Evolutionary conservation across 2,329 filamentous ascomycete species (phyloP).

Genomic region (Shiraia sp.): DNA sequence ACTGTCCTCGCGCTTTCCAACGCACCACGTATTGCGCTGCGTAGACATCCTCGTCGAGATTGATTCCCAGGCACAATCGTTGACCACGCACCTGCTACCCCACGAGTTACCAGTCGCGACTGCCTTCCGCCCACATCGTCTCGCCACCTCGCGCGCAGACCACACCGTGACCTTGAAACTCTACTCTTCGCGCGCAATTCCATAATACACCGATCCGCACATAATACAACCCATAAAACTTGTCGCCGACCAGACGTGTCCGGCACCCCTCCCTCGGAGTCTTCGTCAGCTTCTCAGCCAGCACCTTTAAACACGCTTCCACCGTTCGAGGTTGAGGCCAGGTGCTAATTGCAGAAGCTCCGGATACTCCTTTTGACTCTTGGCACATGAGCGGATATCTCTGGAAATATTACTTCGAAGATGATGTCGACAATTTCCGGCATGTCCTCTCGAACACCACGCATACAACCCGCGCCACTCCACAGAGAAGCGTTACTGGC

Average conservation of each 20-base stretch:
- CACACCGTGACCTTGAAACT: neutral
- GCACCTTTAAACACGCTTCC: conserved; percentile 92
- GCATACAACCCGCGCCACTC: conserved; percentile 58
- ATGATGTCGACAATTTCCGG: conserved; percentile 95
- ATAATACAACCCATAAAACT: conserved; percentile 15
- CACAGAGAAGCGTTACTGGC: conserved; percentile 54
- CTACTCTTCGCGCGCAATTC: neutral
- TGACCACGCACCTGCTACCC: neutral
- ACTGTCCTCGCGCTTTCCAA: conserved; percentile 6
- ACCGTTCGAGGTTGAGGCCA: conserved; percentile 85
- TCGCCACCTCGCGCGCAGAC: conserved; percentile 17
- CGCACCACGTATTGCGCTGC: conserved; percentile 1
- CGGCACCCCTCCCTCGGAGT: conserved; percentile 35
- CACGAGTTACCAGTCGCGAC: neutral
- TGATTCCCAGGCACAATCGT: neutral
- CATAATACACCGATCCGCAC: neutral
- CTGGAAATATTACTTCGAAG: conserved; percentile 95
- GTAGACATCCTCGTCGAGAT: conserved; percentile 2
- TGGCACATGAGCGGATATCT: conserved; percentile 90
- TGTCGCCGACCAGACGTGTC: conserved; percentile 28
- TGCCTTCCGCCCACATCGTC: conserved; percentile 2
- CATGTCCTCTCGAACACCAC: conserved; percentile 78
- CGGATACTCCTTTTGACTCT: conserved; percentile 45
- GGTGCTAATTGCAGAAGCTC: conserved; percentile 68
- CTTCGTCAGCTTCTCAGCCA: conserved; percentile 54